Conservation (phyloP, 192 early-diverging fungal genomes). For the Pilaira anomala region DNA sequence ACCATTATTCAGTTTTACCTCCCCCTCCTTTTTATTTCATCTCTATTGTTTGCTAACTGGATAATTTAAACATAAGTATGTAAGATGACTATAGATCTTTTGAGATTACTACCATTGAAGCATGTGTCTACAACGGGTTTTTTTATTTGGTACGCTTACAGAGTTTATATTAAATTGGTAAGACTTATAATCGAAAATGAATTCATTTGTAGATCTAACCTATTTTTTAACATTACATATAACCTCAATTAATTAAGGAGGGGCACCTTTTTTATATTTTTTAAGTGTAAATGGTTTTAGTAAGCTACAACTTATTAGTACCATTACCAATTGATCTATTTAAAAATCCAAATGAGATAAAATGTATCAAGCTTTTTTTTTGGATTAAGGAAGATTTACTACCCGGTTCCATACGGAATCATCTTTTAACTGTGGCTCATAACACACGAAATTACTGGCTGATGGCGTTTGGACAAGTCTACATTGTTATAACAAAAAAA, state of each 20-base stretch:
- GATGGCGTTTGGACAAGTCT: not conserved
- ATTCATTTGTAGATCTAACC: not conserved
- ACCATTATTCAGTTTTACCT: not conserved
- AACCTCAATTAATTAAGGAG: not conserved
- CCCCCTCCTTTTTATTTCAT: not conserved
- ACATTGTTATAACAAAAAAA: conserved; percentile 7
- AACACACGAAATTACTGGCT: not conserved
- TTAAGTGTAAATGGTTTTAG: not conserved
- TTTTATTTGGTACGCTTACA: too few species aligned
- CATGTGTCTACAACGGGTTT: too few species aligned
- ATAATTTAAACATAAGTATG: not conserved
- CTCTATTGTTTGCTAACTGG: not conserved
- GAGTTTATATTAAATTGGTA: not conserved
- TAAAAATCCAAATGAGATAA: not conserved
- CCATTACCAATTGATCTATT: conserved; percentile 12
- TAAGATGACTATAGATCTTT: too few species aligned
- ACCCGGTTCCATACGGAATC: conserved; percentile 1
- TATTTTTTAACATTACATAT: conserved; percentile 1
- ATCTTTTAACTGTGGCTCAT: conserved; percentile 12
- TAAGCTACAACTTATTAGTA: not conserved
- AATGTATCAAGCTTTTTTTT: not conserved
- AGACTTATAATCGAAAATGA: not conserved
- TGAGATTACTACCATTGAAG: too few species aligned
- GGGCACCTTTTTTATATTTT: not conserved
- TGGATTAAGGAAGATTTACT: not conserved